Evolutionary conservation across 140 eudicot genomes (phyloP).

Genomic region (Stevia rebaudiana): DNA sequence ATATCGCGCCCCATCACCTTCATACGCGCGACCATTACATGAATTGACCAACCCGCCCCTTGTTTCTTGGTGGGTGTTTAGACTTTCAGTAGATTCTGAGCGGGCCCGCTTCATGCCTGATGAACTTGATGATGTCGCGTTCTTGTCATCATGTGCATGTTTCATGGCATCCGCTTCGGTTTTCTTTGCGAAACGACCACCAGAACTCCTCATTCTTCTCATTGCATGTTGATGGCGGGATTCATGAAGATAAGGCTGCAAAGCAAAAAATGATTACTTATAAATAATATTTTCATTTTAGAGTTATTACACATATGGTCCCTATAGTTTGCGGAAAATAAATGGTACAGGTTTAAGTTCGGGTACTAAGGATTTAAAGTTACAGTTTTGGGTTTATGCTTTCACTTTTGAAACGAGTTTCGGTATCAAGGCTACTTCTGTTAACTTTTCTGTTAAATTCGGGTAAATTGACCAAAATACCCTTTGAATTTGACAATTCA

Average conservation of each 20-base stretch:
- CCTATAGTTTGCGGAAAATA: too few relatives aligned
- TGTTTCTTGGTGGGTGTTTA: slow-evolving; percentile 29
- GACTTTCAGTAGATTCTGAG: slow-evolving; percentile 29
- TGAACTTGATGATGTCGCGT: slow-evolving; percentile 32
- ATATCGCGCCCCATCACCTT: slow-evolving; percentile 24
- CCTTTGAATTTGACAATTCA: too few relatives aligned
- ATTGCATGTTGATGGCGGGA: slow-evolving; percentile 88
- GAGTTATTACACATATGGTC: too few relatives aligned
- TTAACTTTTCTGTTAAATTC: too few relatives aligned
- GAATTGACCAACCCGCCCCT: slow-evolving; percentile 27
- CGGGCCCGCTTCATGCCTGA: slow-evolving; percentile 42
- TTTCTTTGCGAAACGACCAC: slow-evolving; percentile 87
- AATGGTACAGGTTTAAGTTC: too few relatives aligned
- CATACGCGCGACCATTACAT: slow-evolving; percentile 25
- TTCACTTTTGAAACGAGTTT: too few relatives aligned
- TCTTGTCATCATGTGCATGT: slow-evolving; percentile 24
- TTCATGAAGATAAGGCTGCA: slow-evolving; percentile 88
- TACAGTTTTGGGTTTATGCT: too few relatives aligned
- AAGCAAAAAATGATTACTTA: too few relatives aligned
- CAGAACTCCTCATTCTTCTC: slow-evolving; percentile 68
- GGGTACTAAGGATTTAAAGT: too few relatives aligned
- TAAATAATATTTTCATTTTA: too few relatives aligned
- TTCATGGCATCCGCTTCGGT: slow-evolving; percentile 32
- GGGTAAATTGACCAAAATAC: background rate
- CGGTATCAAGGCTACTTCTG: too few relatives aligned